Evolutionary conservation across 805 yeast species (phyloP), one percentile per base, ranked within the genome.

Genomic region (Saccharomycopsis schoenii): DNA sequence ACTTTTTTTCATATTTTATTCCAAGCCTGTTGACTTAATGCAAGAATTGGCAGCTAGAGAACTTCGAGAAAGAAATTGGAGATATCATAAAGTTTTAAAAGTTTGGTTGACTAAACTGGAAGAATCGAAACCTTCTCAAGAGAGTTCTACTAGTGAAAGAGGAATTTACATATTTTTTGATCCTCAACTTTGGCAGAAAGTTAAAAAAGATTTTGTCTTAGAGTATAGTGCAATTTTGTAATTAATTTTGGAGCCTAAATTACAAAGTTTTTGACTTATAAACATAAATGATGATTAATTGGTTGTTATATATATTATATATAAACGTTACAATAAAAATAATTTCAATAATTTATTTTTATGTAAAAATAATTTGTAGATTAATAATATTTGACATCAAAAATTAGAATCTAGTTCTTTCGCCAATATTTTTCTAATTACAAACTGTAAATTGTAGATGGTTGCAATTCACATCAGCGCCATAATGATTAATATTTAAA

Each of bases 41-140:
- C 99, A 94, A 73, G 99, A 94, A 71, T 81, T 91, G 61, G 96
- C 96, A 4, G 96, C 97, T 5, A 79, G 93, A 62, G 98, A 93
- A 72, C 80, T 94, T 67, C 89, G 90, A 68, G 84, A 84, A 64
- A 80, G 99, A 68, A 94, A 93, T 74, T 94, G 99, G 99, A 82
- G 98, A 66, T 94, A 89, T 70, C 99, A 94, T 74, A 93, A 91
- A 74, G 96, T 90, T 64, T 80, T 94, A 61, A 96, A 92, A 75
- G 91, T 94, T 58, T 94, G 99, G 99, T 76, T 94, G 62, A 94
- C 99, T 12, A 94, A 94, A 72, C 97, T 91, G 68, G 88, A 96
- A 36, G 83, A 83, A 67, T 84, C 85, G 64, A 98, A 93, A 72
- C 97, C 97, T 1, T 82, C 89, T 15, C 83, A 77, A 66, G 89